Percentiles rank a stretch among this genome's conserved stretches.
These are phyloP conservation scores for Lycium barbarum DNA, from an alignment of 257 asterid genomes.

Conservation along the genomic window DNA sequence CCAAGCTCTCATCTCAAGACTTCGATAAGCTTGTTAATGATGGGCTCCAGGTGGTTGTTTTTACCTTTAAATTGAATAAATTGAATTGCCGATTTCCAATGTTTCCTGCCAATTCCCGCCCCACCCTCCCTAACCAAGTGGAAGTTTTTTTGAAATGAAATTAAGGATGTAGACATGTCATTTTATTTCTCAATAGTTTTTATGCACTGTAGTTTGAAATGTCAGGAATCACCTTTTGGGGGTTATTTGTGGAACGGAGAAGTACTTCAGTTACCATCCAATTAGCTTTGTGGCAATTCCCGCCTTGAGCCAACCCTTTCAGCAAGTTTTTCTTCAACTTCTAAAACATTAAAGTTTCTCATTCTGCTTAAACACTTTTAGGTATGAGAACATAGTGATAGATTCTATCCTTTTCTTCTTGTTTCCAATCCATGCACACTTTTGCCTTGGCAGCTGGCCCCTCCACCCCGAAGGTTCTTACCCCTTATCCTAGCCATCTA, in stretches of 20 bases:
- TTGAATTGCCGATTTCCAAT: not conserved
- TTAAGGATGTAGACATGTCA: not conserved
- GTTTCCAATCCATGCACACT: slow-evolving; percentile 5
- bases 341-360: not conserved
- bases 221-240: not conserved
- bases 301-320: not conserved
- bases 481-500: not conserved
- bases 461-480: not conserved
- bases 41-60: slow-evolving; percentile 69
- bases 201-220: slow-evolving; percentile 16
- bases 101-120: not conserved
- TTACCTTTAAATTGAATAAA: not conserved
- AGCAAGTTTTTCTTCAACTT: slow-evolving; percentile 10
- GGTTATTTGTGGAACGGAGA: not conserved
- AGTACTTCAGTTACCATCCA: not conserved
- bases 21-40: slow-evolving; percentile 55
- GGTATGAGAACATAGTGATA: not conserved
- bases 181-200: not conserved
- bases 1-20: slow-evolving; percentile 64
- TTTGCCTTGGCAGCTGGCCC: not conserved
- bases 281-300: slow-evolving; percentile 14
- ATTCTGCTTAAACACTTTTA: not conserved
- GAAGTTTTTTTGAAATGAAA: not conserved
- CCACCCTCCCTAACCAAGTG: slow-evolving; percentile 1
- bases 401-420: not conserved